These are phyloP conservation scores for Trichaptum fuscoviolaceum DNA, from an alignment of 768 basidiomycete genomes.

Conservation along the genomic window DNA sequence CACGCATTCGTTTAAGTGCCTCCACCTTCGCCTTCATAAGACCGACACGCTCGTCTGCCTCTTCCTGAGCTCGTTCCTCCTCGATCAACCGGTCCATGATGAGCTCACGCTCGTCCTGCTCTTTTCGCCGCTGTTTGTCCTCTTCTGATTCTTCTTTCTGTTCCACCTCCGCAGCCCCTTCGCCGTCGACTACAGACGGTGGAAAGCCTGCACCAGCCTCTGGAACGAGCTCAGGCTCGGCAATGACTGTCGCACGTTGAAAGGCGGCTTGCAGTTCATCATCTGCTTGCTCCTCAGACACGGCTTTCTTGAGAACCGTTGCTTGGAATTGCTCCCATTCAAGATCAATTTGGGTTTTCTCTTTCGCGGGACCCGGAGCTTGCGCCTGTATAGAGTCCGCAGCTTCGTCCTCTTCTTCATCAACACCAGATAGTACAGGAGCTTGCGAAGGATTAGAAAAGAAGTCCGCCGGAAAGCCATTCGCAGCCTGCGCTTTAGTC, in stretches of 20 bases:
- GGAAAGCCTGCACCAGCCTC: slow-evolving; percentile 48
- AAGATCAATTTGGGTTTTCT: slow-evolving; percentile 43
- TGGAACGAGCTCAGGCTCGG: slow-evolving; percentile 55
- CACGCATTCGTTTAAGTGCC: slow-evolving; percentile 32
- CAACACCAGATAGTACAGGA: slow-evolving; percentile 38
- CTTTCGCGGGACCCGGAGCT: slow-evolving; percentile 17
- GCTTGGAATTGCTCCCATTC: slow-evolving; percentile 75
- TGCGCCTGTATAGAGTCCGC: slow-evolving; percentile 12
- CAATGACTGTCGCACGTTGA: slow-evolving; percentile 64
- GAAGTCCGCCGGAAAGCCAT: slow-evolving; percentile 60
- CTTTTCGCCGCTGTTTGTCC: slow-evolving; percentile 43
- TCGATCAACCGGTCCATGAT: slow-evolving; percentile 84
- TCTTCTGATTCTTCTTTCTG: slow-evolving; percentile 38
- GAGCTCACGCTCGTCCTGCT: slow-evolving; percentile 70
- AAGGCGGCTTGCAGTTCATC: slow-evolving; percentile 41
- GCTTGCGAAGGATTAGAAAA: slow-evolving; percentile 71
- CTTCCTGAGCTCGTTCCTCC: slow-evolving; percentile 83
- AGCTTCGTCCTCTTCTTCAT: slow-evolving; percentile 21
- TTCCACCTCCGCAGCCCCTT: slow-evolving; percentile 17
- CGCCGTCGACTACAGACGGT: slow-evolving; percentile 21
- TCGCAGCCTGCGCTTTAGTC: not conserved
- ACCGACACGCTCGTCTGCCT: slow-evolving; percentile 72
- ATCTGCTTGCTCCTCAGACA: slow-evolving; percentile 17
- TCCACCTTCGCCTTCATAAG: slow-evolving; percentile 63
- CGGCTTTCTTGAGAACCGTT: slow-evolving; percentile 42